Evolutionary conservation across 2,329 filamentous ascomycete genomes (phyloP).

Genomic region (Alternaria brassicae): DNA sequence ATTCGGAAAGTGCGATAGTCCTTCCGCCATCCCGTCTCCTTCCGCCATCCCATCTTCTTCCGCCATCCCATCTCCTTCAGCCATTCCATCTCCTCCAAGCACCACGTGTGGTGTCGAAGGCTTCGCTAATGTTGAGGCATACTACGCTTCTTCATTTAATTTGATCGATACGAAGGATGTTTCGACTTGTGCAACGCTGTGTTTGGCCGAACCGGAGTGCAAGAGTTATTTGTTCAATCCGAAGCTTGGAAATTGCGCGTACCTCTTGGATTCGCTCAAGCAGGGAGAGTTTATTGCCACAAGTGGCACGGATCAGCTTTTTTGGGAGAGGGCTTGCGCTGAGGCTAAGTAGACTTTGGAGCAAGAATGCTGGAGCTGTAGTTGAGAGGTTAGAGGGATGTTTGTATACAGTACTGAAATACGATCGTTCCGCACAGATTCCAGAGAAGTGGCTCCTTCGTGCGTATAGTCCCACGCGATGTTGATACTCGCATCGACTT

Average conservation of each 20-base stretch:
- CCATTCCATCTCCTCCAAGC: conserved; percentile 5
- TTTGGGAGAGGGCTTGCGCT: conserved; percentile 2
- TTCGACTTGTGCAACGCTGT: conserved; percentile 18
- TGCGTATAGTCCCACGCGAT: no score
- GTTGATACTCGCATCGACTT: no score
- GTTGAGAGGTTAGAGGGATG: background rate
- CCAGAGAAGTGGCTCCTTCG: no score
- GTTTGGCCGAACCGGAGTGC: conserved; percentile 20
- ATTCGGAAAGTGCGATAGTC: conserved; percentile 32
- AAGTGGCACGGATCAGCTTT: conserved; percentile 5
- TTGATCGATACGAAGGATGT: conserved; percentile 16
- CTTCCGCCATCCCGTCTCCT: background rate
- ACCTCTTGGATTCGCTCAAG: background rate
- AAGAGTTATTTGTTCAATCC: conserved; percentile 22
- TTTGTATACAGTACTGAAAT: no score
- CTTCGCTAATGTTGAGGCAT: conserved; percentile 21
- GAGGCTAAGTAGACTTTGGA: background rate
- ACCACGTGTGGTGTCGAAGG: conserved; percentile 18
- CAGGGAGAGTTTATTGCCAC: conserved; percentile 6
- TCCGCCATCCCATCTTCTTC: no score
- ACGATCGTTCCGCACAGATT: no score
- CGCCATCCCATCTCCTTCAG: background rate
- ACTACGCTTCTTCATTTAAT: conserved; percentile 27
- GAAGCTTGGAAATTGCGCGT: conserved; percentile 5
- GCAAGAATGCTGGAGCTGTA: conserved; percentile 1